A percentile compares a stretch with the other conserved stretches of the same genome.
Evolutionary conservation across 2,329 filamentous ascomycete genomes (phyloP).

Genomic region (Ophiosphaerella herpotricha): DNA sequence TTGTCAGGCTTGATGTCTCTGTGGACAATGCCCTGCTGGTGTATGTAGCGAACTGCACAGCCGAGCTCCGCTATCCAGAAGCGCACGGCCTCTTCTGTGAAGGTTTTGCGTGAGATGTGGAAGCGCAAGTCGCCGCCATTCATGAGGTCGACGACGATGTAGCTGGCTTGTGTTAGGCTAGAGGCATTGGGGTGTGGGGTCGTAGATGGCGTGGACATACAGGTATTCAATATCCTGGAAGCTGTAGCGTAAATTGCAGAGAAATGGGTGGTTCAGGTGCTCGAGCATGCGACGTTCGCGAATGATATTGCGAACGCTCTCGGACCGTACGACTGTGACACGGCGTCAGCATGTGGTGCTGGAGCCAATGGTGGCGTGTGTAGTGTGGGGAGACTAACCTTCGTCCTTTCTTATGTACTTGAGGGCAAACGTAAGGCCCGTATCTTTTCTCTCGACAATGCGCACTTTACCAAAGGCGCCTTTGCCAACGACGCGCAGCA

Average conservation of each 20-base stretch:
- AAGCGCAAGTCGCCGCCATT: conserved; percentile 95
- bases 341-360: conserved; percentile 29
- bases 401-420: conserved; percentile 99
- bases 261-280: conserved; percentile 95
- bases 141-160: conserved; percentile 97
- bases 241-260: conserved; percentile 97
- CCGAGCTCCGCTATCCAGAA: conserved; percentile 97
- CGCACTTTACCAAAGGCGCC: conserved; percentile 98
- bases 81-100: conserved; percentile 93
- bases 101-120: conserved; percentile 96
- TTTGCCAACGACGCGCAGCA: conserved; percentile 93
- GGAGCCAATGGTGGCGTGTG: conserved; percentile 11
- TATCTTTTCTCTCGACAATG: conserved; percentile 98
- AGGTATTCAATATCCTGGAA: conserved; percentile 99
- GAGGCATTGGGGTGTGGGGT: too few species aligned
- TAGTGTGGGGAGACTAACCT: conserved; percentile 52
- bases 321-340: conserved; percentile 83
- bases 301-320: conserved; percentile 98
- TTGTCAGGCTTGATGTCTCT: conserved; percentile 51
- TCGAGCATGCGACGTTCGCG: conserved; percentile 97
- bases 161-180: conserved; percentile 54
- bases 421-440: conserved; percentile 87
- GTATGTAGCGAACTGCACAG: conserved; percentile 72
- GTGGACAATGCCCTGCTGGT: conserved; percentile 50
- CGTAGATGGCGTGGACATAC: conserved; percentile 57